Conservation (phyloP, 1,139 yeast genomes). For the Meyerozyma smithsonii region DNA sequence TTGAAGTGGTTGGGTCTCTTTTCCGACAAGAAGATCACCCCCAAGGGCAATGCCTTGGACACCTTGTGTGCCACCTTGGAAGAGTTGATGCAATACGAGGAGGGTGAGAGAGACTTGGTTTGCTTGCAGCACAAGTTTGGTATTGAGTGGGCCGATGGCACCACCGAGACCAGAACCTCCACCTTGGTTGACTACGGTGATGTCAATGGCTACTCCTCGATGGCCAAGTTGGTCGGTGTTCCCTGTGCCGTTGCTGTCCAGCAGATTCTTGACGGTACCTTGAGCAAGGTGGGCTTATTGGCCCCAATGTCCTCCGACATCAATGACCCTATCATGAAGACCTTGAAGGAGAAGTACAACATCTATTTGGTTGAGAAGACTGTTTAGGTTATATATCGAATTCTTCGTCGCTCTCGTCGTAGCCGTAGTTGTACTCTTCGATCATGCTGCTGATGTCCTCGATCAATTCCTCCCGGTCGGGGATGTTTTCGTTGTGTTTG, state of each 20-base stretch:
- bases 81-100: slow-evolving; percentile 91
- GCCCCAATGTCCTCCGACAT: slow-evolving; percentile 93
- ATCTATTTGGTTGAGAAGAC: slow-evolving; percentile 88
- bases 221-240: slow-evolving; percentile 98
- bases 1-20: slow-evolving; percentile 92
- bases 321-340: slow-evolving; percentile 85
- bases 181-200: slow-evolving; percentile 93
- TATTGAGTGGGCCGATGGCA: slow-evolving; percentile 93
- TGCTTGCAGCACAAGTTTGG: slow-evolving; percentile 97
- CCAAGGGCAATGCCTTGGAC: slow-evolving; percentile 93
- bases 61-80: slow-evolving; percentile 95
- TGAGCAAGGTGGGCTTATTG: slow-evolving; percentile 67
- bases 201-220: slow-evolving; percentile 91
- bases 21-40: slow-evolving; percentile 68
- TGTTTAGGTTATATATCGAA: slow-evolving; percentile 22
- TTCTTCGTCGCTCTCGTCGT: slow-evolving; percentile 40
- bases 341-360: slow-evolving; percentile 83
- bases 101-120: slow-evolving; percentile 93
- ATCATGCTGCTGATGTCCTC: slow-evolving; percentile 50
- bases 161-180: slow-evolving; percentile 86
- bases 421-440: slow-evolving; percentile 55
- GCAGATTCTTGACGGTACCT: slow-evolving; percentile 80
- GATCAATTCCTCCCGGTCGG: slow-evolving; percentile 62
- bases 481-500: slow-evolving; percentile 23
- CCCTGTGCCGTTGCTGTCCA: slow-evolving; percentile 96